phyloP scores from a whole-genome alignment of 148 eudicot genomes.

The Simmondsia chinensis region DNA sequence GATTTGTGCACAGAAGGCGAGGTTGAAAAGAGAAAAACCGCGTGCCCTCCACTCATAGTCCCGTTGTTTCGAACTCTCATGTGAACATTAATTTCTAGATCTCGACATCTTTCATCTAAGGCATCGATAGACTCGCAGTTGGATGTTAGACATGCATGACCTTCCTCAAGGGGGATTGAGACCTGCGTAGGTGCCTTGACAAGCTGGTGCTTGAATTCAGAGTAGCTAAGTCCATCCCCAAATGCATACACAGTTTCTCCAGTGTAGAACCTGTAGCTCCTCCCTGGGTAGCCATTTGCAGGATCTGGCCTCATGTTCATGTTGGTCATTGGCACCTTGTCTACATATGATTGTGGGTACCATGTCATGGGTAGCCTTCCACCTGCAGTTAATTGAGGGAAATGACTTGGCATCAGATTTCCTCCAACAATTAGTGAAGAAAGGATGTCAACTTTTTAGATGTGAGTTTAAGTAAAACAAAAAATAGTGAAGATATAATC shows the following conservation, averaged over 20 bases:
- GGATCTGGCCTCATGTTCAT: slow-evolving; percentile 83
- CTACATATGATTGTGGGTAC: slow-evolving; percentile 64
- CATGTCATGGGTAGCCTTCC: slow-evolving; percentile 83
- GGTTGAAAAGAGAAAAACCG: slow-evolving; percentile 52
- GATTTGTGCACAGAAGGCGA: slow-evolving; percentile 63
- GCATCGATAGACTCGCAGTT: slow-evolving; percentile 54
- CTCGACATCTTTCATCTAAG: slow-evolving; percentile 33
- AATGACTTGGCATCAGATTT: neutral
- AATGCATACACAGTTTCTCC: slow-evolving; percentile 55
- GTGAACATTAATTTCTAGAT: slow-evolving; percentile 40
- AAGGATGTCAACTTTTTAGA: too few species aligned
- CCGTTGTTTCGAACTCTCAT: slow-evolving; percentile 56
- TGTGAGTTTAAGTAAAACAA: too few species aligned
- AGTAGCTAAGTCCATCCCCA: slow-evolving; percentile 68
- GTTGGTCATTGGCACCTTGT: slow-evolving; percentile 65
- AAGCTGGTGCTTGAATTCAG: slow-evolving; percentile 37
- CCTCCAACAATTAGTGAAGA: too few species aligned
- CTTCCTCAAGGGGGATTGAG: slow-evolving; percentile 39
- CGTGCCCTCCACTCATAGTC: slow-evolving; percentile 43
- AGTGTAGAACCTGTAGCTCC: slow-evolving; percentile 67
- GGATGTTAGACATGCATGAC: slow-evolving; percentile 44
- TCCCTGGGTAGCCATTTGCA: slow-evolving; percentile 59
- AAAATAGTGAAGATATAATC: too few species aligned
- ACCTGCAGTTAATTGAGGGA: slow-evolving; percentile 22
- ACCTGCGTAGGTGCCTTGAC: slow-evolving; percentile 48